Percentiles rank a stretch among this genome's conserved stretches.
Conservation (phyloP, 176 grass and related monocot genomes). For the Aegilops bicornis region DNA sequence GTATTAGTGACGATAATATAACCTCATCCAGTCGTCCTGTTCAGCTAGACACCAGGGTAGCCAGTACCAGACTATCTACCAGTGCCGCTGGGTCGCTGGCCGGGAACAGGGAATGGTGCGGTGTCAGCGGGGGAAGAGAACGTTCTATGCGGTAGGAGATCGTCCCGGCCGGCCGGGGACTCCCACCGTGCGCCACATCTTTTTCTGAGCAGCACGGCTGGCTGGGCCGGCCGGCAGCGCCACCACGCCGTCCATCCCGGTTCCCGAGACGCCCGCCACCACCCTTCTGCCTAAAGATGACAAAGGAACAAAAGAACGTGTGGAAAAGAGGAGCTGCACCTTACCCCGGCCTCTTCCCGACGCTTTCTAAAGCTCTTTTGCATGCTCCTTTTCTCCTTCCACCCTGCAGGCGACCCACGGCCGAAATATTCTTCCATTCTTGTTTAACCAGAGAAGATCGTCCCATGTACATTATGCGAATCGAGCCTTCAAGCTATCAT, state of each 20-base stretch:
- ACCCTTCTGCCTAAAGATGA: slow-evolving; percentile 35
- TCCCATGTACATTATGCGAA: background rate
- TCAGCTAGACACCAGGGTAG: background rate
- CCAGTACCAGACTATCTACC: background rate
- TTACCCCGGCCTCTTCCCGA: slow-evolving; percentile 21
- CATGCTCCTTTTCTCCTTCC: slow-evolving; percentile 6
- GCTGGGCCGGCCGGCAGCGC: background rate
- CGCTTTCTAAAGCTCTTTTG: slow-evolving; percentile 19
- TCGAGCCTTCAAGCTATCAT: too few relatives aligned
- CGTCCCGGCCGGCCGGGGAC: background rate
- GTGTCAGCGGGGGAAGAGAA: slow-evolving; percentile 24
- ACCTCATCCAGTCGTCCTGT: background rate
- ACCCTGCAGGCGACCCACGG: background rate
- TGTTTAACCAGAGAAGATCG: background rate
- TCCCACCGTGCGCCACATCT: slow-evolving; percentile 12
- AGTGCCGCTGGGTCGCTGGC: background rate
- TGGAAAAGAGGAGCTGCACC: slow-evolving; percentile 46
- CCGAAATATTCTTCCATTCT: slow-evolving; percentile 13
- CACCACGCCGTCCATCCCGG: slow-evolving; percentile 26
- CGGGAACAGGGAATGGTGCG: background rate
- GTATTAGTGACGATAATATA: too few relatives aligned
- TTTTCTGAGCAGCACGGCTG: slow-evolving; percentile 12
- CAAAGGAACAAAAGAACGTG: slow-evolving; percentile 36
- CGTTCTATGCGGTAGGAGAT: slow-evolving; percentile 24
- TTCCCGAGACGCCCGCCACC: slow-evolving; percentile 30